These are phyloP conservation scores for Hymenoscyphus linearis DNA, from an alignment of 2,329 filamentous ascomycete species.

Conservation along the genomic window DNA sequence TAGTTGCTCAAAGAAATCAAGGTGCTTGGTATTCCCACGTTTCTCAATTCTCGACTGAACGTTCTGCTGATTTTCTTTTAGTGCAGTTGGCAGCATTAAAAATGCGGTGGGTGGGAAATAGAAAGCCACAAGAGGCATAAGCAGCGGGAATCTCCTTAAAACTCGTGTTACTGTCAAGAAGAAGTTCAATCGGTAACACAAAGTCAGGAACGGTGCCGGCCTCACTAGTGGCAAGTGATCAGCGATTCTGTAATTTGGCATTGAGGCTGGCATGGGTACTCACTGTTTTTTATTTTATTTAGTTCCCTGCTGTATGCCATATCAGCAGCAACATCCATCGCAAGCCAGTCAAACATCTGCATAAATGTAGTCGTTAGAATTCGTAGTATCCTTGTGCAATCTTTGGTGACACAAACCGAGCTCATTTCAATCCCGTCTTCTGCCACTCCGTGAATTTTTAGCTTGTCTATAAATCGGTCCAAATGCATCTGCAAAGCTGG, in stretches of 20 bases:
- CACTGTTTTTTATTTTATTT: conserved; percentile 7
- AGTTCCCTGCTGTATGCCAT: conserved; percentile 5
- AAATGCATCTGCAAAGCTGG: conserved; percentile 4
- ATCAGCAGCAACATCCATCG: conserved; percentile 9
- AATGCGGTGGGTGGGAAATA: not conserved
- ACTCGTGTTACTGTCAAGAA: not conserved
- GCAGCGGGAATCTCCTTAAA: not conserved
- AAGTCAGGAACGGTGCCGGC: not conserved
- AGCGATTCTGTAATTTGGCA: not conserved
- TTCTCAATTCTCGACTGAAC: not conserved
- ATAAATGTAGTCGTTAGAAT: not conserved
- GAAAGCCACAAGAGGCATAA: not conserved
- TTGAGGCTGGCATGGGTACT: not conserved
- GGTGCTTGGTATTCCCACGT: not conserved
- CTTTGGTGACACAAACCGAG: not conserved
- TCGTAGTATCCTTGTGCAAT: not conserved
- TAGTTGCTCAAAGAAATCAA: not conserved
- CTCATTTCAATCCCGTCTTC: not conserved
- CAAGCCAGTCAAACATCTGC: conserved; percentile 2
- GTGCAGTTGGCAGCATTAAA: not conserved
- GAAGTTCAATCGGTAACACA: not conserved
- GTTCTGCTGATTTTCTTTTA: not conserved
- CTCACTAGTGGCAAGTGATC: not conserved
- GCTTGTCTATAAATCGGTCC: conserved; percentile 3
- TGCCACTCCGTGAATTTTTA: not conserved